phyloP scores from a whole-genome alignment of 116 monocot genomes.

The Cymodocea nodosa region DNA sequence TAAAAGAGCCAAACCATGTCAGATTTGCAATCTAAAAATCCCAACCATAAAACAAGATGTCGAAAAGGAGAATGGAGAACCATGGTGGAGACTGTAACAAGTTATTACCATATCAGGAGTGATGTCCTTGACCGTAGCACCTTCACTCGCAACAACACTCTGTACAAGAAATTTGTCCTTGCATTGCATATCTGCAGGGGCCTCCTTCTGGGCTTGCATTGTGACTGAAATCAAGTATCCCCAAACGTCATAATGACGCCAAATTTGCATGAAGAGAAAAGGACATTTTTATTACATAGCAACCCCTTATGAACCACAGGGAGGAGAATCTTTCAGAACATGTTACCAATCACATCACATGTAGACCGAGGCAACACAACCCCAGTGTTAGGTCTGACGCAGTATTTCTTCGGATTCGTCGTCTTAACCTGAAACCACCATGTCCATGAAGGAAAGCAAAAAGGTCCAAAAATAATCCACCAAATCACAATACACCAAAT shows the following conservation, averaged over 20 bases:
- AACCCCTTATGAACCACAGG: not conserved
- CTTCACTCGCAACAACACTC: conserved; percentile 26
- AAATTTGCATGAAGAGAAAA: no score
- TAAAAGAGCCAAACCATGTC: conserved; percentile 9
- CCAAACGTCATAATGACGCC: not conserved
- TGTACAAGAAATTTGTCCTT: conserved; percentile 76
- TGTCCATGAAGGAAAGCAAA: not conserved
- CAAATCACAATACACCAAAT: not conserved
- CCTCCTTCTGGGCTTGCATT: conserved; percentile 14
- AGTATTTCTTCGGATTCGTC: conserved; percentile 90
- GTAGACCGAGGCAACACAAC: conserved; percentile 54
- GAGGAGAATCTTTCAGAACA: not conserved
- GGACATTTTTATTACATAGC: no score
- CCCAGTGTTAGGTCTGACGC: conserved; percentile 80
- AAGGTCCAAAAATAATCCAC: not conserved
- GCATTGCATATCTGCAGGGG: conserved; percentile 51
- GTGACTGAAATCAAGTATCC: conserved; percentile 4
- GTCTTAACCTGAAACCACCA: conserved; percentile 59
- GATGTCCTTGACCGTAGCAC: conserved; percentile 33
- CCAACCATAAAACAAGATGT: not conserved
- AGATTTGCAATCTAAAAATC: no score
- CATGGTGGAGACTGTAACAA: not conserved
- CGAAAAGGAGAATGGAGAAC: not conserved
- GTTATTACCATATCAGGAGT: conserved; percentile 40
- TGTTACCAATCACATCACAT: conserved; percentile 59